Evolutionary conservation across 2,329 filamentous ascomycete species (phyloP).

Genomic region (Neonectria sp.): DNA sequence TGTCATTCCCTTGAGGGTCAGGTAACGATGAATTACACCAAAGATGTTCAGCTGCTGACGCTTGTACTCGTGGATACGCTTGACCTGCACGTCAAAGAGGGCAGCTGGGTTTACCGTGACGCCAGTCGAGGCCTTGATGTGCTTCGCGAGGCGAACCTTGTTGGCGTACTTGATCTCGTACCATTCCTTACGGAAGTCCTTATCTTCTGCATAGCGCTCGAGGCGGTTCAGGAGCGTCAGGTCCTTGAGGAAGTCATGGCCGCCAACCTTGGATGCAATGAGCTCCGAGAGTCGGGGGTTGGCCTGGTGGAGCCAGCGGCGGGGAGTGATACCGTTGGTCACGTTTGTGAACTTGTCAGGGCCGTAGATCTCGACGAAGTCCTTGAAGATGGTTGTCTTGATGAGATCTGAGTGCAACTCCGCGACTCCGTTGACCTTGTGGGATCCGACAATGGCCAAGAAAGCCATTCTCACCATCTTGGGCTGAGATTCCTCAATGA

Average conservation of each 20-base stretch:
- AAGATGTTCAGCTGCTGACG: slow-evolving; percentile 99
- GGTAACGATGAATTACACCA: slow-evolving; percentile 94
- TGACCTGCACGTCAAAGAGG: slow-evolving; percentile 97
- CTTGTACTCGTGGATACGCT: slow-evolving; percentile 99
- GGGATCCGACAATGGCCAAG: slow-evolving; percentile 94
- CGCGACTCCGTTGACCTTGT: slow-evolving; percentile 99
- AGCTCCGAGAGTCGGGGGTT: slow-evolving; percentile 93
- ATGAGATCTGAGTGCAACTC: slow-evolving; percentile 98
- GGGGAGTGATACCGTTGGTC: slow-evolving; percentile 96
- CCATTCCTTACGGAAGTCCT: slow-evolving; percentile 94
- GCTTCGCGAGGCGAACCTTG: slow-evolving; percentile 91
- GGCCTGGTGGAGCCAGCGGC: slow-evolving; percentile 97
- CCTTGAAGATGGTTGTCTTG: slow-evolving; percentile 99
- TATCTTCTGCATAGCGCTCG: slow-evolving; percentile 87
- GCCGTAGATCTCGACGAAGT: slow-evolving; percentile 96
- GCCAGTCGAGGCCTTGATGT: slow-evolving; percentile 87
- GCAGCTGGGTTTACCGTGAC: slow-evolving; percentile 89
- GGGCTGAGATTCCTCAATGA: slow-evolving; percentile 96
- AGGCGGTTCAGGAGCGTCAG: slow-evolving; percentile 89
- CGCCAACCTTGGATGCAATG: slow-evolving; percentile 90
- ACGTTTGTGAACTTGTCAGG: slow-evolving; percentile 99
- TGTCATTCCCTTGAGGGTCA: slow-evolving; percentile 88
- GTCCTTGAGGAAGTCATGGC: slow-evolving; percentile 90
- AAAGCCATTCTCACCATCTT: slow-evolving; percentile 99
- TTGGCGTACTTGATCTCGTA: slow-evolving; percentile 97